phyloP scores from a whole-genome alignment of 2,329 filamentous ascomycete genomes.

The Fusarium sp. region DNA sequence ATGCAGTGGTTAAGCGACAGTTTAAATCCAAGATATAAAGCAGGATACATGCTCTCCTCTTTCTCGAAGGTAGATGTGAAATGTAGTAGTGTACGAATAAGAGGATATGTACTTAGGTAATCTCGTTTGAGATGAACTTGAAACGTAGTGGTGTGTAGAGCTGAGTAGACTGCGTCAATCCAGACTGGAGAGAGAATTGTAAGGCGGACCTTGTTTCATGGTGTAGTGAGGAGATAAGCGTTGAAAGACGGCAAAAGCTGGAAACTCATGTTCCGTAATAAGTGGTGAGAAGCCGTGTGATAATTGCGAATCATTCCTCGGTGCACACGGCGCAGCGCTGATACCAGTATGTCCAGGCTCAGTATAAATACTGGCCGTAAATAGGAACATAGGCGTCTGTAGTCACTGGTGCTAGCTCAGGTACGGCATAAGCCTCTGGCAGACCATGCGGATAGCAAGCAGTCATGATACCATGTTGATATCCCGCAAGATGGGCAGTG shows the following conservation, averaged over 20 bases:
- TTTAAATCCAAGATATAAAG: too few relatives aligned
- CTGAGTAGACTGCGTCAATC: not conserved
- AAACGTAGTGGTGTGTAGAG: not conserved
- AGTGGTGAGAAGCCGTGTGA: too few relatives aligned
- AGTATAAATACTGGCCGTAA: not conserved
- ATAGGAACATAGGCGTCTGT: not conserved
- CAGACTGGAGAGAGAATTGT: too few relatives aligned
- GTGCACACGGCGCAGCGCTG: too few relatives aligned
- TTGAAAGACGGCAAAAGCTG: too few relatives aligned
- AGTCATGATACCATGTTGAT: not conserved
- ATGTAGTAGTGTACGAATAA: not conserved
- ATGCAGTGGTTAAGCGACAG: not conserved
- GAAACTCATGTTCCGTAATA: too few relatives aligned
- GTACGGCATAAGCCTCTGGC: not conserved
- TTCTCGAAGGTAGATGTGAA: fast-evolving
- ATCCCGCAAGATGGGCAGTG: not conserved
- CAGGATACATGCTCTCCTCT: not conserved
- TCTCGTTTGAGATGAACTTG: fast-evolving
- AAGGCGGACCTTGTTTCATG: not conserved
- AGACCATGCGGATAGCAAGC: not conserved
- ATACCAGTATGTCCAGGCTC: not conserved
- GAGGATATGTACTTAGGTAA: not conserved
- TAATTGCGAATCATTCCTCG: too few relatives aligned
- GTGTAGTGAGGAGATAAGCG: too few relatives aligned
- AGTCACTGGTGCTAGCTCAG: not conserved